Evolutionary conservation across 2,329 filamentous ascomycete species (phyloP).

Genomic region (Sordariomycetes sp.): DNA sequence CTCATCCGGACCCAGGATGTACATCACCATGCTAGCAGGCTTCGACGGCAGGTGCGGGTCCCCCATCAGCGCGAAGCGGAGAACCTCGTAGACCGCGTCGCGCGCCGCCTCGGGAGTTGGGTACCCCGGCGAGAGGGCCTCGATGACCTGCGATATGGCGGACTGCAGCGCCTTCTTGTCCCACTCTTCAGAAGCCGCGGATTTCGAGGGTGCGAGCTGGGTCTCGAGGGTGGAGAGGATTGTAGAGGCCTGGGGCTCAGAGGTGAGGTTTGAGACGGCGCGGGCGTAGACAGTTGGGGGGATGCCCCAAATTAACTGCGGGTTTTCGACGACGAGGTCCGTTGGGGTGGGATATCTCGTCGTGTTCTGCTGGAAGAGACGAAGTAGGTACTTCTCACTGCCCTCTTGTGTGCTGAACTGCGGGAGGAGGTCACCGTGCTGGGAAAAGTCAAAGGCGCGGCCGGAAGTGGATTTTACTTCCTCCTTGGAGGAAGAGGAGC

Average conservation of each 20-base stretch:
- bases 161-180: constrained; percentile 10
- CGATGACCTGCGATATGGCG: constrained; percentile 11
- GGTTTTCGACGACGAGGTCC: constrained; percentile 14
- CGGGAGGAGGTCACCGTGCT: not conserved
- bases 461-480: not conserved
- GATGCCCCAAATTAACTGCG: constrained; percentile 24
- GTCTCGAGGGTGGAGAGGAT: not conserved
- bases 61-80: constrained; percentile 7
- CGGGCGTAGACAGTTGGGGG: constrained; percentile 14
- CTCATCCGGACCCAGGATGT: constrained; percentile 20
- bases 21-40: constrained; percentile 12
- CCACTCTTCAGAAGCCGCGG: not conserved
- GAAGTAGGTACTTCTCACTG: constrained; percentile 5
- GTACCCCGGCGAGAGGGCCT: not conserved
- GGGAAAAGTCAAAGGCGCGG: not conserved
- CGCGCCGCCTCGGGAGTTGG: constrained; percentile 17
- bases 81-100: constrained; percentile 15
- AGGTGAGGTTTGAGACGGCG: not conserved
- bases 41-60: constrained; percentile 6
- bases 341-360: constrained; percentile 8
- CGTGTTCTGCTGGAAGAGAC: constrained; percentile 5
- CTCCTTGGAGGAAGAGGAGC: not conserved
- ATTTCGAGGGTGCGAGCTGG: not conserved
- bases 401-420: not conserved
- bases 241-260: not conserved